Base-by-base conservation (phyloP, 176 grass and related monocot genomes). In the Cymbopogon citratus region DNA sequence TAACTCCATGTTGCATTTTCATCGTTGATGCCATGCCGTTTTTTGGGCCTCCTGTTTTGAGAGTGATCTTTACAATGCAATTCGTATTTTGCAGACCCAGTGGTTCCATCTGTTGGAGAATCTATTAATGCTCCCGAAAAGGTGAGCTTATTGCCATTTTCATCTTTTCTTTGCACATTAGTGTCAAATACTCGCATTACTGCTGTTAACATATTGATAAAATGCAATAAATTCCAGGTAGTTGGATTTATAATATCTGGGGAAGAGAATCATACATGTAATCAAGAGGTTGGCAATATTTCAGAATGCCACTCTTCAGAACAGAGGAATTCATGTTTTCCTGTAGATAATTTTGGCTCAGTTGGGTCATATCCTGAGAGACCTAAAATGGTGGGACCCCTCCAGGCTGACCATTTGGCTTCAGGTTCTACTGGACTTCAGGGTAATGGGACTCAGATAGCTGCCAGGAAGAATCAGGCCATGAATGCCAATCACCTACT, bases 401-500 rank as follows among this genome's bases (percentile, higher is more conserved):
- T 81, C 12, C 59, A 80, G 69, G 33, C 29, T 56, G 71, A 88
- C 51, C 66, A 57, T 73, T 70, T 85, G 40, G 63, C 70, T 83
- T 73, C 76, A 71, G 66, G 19, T 72, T 83, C 48, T 70, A 80
- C 72, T 83, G 79, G 86, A 51, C 34, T 29, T 78, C 88, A 77
- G 56, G 71, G 84, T 49, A 91, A 88, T 89, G 88, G 78, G 66
- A 54, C 60, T 85, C 86, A 89, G 66, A 80, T 90, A 59, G 46
- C 81, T 85, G 61, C 86, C 67, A 92, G 88, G 85, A 95, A 84
- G 87, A 95, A 83, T 84, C 91, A 95, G 77, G 74, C 80, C 1
- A 66, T 99, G 62, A 99, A 93, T 91, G 91, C 91, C 45, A 99
- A 95, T 88, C 87, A 99, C 69, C 80, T 99, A 45, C 80, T 99